Evolutionary conservation across 805 yeast genomes (phyloP).

Genomic region (Starmerella vitae): DNA sequence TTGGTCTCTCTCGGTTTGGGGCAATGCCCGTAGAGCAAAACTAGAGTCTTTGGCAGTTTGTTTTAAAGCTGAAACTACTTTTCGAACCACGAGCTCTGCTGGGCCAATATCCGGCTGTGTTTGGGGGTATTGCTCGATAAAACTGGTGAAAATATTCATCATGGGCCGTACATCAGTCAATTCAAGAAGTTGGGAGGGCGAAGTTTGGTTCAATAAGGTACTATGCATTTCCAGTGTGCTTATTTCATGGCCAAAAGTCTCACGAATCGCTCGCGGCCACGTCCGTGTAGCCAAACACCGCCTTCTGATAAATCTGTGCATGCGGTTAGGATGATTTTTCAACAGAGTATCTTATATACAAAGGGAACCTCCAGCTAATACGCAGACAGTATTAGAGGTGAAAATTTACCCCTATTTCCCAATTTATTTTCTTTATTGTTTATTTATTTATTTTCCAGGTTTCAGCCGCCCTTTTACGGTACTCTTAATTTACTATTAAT

Average conservation of each 20-base stretch:
- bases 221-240: conserved; percentile 10
- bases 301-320: not conserved
- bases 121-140: conserved; percentile 3
- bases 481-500: no score
- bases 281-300: not conserved
- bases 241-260: conserved; percentile 10
- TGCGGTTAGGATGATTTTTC: not conserved
- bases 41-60: conserved; percentile 19
- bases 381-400: no score
- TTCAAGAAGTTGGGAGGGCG: conserved; percentile 9
- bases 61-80: conserved; percentile 12
- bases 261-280: not conserved
- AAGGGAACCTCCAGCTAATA: no score
- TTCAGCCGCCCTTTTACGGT: no score
- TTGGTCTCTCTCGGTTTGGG: conserved; percentile 5
- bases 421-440: no score
- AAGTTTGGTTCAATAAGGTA: conserved; percentile 19
- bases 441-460: no score
- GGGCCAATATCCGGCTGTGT: not conserved
- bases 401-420: no score
- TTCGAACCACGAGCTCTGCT: conserved; percentile 3
- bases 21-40: conserved; percentile 10
- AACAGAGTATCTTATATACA: no score
- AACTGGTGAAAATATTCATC: conserved; percentile 12
- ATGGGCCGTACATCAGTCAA: conserved; percentile 19